Base-by-base conservation (phyloP, 1,139 yeast species). In the Candida neerlandica region DNA sequence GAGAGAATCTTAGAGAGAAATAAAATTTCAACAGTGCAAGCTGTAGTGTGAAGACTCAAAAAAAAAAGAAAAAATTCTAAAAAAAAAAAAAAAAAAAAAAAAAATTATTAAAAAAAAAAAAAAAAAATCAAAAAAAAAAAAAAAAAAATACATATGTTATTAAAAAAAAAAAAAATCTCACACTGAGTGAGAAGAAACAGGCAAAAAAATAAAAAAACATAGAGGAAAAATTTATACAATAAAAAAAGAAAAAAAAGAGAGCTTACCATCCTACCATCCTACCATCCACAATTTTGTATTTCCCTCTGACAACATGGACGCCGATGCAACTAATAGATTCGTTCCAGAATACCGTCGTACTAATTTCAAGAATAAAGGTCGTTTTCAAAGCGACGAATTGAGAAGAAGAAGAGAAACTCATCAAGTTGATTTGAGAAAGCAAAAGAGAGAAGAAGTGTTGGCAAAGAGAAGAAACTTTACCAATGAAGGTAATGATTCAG, bases 271-370 rank as follows among this genome's bases (percentile, higher is more conserved):
- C 30, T 40, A n/a, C 40, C 27, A 15, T 21, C 27, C 23, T 40
- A 40, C 30, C 50, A 47, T 43, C 48, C 18, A 15, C 29, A 5
- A 26, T 34, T 34, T 16, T 39, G 23, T 33, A 30, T 27, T 41
- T 4, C 15, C 11, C 15, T 15, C 7, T 34, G 38, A 32, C 16
- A 55, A 41, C 46, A 88, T 88, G 95, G 92, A 86, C 65, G 73
- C 89, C 47, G 94, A 89, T 62, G 80, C 94, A 46, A 84, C 96
- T 50, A 80, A 81, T 61, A 86, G 94, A 73, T 94, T 89, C 70
- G 89, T 94, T 53, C 98, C 99, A 45, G 99, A 94, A 71, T 95
- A 94, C 70, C 90, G 99, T 72, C 90, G 97, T 72, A 91, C 98
- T 46, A 90, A 88, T 67, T 94, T 89, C 77, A 94, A 95, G 70